Conservation (phyloP, 1,284 basidiomycete species). For the Butyriboletus appendiculatus region DNA sequence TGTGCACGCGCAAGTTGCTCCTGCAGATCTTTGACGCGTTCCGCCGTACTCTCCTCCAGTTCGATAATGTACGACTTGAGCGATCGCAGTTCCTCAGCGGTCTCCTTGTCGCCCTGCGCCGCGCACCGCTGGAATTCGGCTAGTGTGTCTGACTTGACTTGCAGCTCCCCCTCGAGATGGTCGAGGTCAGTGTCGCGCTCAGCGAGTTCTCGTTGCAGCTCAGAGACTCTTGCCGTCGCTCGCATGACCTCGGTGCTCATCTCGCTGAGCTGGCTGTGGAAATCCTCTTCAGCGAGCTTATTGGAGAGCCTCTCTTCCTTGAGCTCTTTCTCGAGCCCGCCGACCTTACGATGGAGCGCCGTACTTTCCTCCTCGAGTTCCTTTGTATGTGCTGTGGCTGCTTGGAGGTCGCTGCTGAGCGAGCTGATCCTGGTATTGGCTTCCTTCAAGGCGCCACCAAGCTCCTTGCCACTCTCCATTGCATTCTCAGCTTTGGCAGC, state of each 20-base stretch:
- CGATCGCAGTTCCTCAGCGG: constrained; percentile 41
- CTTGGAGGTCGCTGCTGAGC: constrained; percentile 55
- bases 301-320: constrained; percentile 49
- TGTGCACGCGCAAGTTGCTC: constrained; percentile 48
- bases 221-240: constrained; percentile 30
- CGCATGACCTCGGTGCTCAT: constrained; percentile 32
- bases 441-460: constrained; percentile 63
- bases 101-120: constrained; percentile 40
- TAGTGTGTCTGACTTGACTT: constrained; percentile 41
- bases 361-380: constrained; percentile 27
- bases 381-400: constrained; percentile 52
- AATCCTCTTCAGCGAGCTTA: constrained; percentile 34
- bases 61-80: constrained; percentile 54
- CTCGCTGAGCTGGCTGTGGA: constrained; percentile 33
- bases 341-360: constrained; percentile 48
- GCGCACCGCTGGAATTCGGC: constrained; percentile 36
- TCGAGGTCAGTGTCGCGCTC: constrained; percentile 23
- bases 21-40: constrained; percentile 54
- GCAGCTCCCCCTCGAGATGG: constrained; percentile 36
- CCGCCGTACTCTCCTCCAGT: constrained; percentile 53
- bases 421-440: constrained; percentile 60
- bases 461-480: constrained; percentile 59
- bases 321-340: constrained; percentile 54
- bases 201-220: constrained; percentile 38
- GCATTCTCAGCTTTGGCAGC: constrained; percentile 61